Evolutionary conservation across 2,329 filamentous ascomycete genomes (phyloP).

Genomic region (Epichloe gansuensis): DNA sequence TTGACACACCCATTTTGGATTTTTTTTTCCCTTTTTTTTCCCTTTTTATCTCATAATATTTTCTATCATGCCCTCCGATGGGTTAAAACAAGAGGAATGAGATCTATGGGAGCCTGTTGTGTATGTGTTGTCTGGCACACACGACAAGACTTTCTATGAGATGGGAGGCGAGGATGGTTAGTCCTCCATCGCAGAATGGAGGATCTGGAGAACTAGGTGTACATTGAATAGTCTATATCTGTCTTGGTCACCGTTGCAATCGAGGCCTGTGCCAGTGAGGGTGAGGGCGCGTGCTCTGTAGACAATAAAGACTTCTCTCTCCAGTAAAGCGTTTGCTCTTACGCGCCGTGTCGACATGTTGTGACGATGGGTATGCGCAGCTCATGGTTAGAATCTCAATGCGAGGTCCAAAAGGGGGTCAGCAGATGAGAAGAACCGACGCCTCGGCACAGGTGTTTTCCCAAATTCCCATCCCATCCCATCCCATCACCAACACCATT

Average conservation of each 20-base stretch:
- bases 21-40: neutral
- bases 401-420: too few species aligned
- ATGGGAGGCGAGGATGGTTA: neutral
- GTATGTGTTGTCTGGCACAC: conserved; percentile 7
- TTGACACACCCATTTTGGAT: neutral
- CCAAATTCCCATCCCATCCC: conserved; percentile 25
- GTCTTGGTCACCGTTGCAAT: neutral
- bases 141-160: neutral
- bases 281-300: neutral
- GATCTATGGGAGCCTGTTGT: conserved; percentile 1
- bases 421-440: too few species aligned
- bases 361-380: too few species aligned
- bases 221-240: neutral
- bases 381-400: too few species aligned
- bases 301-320: neutral
- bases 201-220: neutral
- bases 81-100: neutral
- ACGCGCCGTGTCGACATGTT: too few species aligned
- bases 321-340: neutral
- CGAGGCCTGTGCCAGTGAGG: neutral
- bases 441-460: conserved; percentile 13
- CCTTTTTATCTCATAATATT: conserved; percentile 4
- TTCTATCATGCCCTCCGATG: neutral
- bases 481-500: conserved; percentile 10
- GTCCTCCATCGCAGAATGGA: neutral